phyloP scores from a whole-genome alignment of 441 rosid species.

The Corymbia calophylla region DNA sequence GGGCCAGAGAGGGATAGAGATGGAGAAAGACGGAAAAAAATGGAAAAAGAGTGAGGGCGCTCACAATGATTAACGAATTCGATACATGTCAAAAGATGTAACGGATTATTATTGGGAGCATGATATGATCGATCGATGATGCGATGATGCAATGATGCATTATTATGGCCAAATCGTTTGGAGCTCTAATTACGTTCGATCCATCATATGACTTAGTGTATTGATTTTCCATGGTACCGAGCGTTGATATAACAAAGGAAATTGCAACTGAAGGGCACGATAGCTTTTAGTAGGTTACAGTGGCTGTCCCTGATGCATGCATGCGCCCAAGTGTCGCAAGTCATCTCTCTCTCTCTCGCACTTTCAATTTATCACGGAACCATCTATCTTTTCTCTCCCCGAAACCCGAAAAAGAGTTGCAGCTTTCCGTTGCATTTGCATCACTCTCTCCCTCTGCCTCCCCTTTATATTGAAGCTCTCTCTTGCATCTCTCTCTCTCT shows the following conservation, averaged over 20 bases:
- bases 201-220: neutral
- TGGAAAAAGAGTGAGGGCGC: neutral
- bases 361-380: neutral
- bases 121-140: neutral
- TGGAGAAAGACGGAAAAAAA: neutral
- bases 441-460: neutral
- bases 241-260: neutral
- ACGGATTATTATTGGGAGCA: neutral
- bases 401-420: neutral
- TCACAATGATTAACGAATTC: neutral
- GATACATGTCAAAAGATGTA: neutral
- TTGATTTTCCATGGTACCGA: neutral
- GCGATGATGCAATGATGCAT: neutral
- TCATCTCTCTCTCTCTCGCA: neutral
- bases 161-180: neutral
- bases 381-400: neutral
- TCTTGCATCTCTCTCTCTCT: neutral
- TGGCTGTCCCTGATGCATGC: neutral
- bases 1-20: neutral
- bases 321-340: neutral
- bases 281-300: neutral
- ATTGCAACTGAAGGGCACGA: neutral
- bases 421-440: neutral
- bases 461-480: neutral
- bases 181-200: neutral